Evolutionary conservation across 495 filamentous ascomycete species (phyloP).

Genomic region (Podospora pseudopauciseta): DNA sequence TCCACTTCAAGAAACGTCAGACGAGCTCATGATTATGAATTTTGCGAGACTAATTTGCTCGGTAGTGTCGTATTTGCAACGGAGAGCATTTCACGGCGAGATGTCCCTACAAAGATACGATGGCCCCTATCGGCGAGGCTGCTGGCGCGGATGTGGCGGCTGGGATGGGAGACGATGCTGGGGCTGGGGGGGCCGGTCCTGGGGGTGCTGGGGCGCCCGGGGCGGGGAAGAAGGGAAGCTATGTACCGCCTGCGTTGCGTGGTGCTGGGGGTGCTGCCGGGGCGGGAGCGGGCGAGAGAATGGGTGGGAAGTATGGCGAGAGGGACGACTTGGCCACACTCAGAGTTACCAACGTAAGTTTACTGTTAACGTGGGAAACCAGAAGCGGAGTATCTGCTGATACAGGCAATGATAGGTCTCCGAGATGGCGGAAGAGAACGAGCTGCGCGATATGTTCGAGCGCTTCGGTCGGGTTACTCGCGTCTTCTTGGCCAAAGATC

Average conservation of each 20-base stretch:
- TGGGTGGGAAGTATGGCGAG: conserved; percentile 88
- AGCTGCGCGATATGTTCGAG: conserved; percentile 96
- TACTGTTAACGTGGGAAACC: not conserved
- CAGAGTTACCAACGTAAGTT: conserved; percentile 90
- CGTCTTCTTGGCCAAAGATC: conserved; percentile 95
- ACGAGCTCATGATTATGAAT: too few relatives aligned
- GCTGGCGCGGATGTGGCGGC: conserved; percentile 52
- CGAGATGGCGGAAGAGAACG: conserved; percentile 92
- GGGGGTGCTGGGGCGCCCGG: conserved; percentile 42
- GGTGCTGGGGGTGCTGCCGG: conserved; percentile 58
- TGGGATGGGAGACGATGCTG: conserved; percentile 49
- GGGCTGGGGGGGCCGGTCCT: conserved; percentile 34
- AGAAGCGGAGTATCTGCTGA: not conserved
- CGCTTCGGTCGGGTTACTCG: conserved; percentile 92
- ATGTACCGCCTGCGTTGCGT: conserved; percentile 89
- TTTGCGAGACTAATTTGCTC: too few relatives aligned
- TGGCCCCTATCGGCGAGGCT: conserved; percentile 54
- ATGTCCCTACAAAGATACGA: conserved; percentile 69
- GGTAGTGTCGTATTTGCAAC: conserved; percentile 62
- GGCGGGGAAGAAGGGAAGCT: conserved; percentile 69
- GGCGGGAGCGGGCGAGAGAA: conserved; percentile 68
- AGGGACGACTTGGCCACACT: conserved; percentile 94
- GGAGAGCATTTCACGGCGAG: conserved; percentile 98
- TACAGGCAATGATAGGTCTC: conserved; percentile 60
- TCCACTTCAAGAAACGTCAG: too few relatives aligned